phyloP scores from a whole-genome alignment of 2,329 filamentous ascomycete genomes.

The Fusarium falciforme region DNA sequence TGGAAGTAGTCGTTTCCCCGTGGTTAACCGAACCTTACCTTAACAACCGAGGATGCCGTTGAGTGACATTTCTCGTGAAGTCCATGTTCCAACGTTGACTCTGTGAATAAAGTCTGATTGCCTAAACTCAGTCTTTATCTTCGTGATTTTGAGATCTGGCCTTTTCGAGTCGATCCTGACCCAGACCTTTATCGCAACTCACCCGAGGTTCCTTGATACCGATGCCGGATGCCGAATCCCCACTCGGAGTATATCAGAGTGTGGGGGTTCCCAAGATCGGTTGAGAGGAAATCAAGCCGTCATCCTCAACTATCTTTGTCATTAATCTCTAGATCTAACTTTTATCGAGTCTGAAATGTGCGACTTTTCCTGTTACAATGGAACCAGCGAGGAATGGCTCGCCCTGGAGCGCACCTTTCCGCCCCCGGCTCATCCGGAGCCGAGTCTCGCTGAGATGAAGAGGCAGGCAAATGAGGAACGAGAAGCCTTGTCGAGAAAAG shows the following conservation, averaged over 20 bases:
- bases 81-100: rapidly evolving
- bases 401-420: slow-evolving; percentile 46
- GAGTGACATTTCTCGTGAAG: neutral
- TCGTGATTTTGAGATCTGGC: neutral
- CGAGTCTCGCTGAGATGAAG: slow-evolving; percentile 26
- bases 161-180: neutral
- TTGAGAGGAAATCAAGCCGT: neutral
- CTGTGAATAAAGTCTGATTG: neutral
- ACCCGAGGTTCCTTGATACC: neutral
- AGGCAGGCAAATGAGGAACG: slow-evolving; percentile 23
- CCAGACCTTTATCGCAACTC: neutral
- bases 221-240: slow-evolving; percentile 1
- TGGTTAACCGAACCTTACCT: neutral
- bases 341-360: slow-evolving; percentile 22
- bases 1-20: neutral
- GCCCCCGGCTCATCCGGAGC: slow-evolving; percentile 2
- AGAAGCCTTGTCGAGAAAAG: slow-evolving; percentile 11
- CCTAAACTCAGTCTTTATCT: neutral
- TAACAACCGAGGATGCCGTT: neutral
- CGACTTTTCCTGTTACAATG: slow-evolving; percentile 53
- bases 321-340: neutral
- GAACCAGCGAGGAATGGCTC: slow-evolving; percentile 57
- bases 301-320: neutral
- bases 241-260: neutral
- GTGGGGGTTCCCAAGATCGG: neutral